phyloP scores from a whole-genome alignment of 768 basidiomycete genomes.

The Tricholoma sp. region DNA sequence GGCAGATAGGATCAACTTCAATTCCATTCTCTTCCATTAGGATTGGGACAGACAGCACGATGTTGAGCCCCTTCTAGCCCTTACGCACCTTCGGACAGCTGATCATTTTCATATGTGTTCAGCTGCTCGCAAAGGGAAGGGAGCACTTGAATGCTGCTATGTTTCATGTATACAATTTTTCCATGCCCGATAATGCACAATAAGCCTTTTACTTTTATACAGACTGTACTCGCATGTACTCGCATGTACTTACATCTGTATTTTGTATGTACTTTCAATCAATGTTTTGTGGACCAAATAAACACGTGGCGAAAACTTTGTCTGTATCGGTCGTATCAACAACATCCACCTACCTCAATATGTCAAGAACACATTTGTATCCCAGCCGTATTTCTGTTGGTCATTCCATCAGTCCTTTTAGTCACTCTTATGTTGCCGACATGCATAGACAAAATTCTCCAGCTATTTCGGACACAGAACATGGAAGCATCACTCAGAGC shows the following conservation, averaged over 20 bases:
- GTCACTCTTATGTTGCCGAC: background rate
- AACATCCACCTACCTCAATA: background rate
- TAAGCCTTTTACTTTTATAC: no score
- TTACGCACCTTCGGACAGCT: background rate
- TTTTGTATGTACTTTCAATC: background rate
- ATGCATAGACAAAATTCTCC: background rate
- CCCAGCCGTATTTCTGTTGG: background rate
- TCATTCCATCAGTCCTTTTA: background rate
- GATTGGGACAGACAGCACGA: background rate
- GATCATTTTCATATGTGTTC: background rate
- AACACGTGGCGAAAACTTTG: background rate
- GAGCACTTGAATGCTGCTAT: no score
- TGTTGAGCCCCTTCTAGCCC: background rate
- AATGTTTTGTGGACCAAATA: background rate
- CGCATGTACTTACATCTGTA: no score
- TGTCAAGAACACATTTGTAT: background rate
- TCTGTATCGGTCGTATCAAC: background rate
- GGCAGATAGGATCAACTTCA: background rate
- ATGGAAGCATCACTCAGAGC: background rate
- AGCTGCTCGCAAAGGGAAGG: background rate
- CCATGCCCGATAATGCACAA: no score
- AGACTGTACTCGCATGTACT: no score
- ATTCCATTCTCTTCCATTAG: background rate
- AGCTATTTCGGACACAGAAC: background rate
- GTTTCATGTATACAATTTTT: no score